Base-by-base conservation (phyloP, 495 filamentous ascomycete genomes). In the Neurospora sp. region DNA sequence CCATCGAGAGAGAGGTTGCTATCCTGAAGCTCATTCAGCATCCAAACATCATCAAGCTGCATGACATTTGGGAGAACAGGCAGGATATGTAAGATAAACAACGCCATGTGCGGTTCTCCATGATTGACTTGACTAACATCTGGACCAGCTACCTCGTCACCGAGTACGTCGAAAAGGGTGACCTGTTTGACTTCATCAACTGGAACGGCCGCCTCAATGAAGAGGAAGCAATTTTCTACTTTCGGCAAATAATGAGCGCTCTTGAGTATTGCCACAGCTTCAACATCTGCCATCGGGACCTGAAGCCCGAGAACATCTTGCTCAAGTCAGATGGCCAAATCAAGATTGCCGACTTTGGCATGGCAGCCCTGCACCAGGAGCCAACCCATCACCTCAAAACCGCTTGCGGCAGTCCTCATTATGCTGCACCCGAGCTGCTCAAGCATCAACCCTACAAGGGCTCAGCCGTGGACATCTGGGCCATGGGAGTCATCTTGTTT, bases 291-390 rank as follows among this genome's bases (percentile, higher is more conserved):
- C 96, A 99, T 78, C 91, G 96, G 37, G 96, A 99, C 74, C 83
- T 99, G 40, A 99, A 99, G 82, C 96, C 94, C 0, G 96, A 99
- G 82, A 99, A 99, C 76, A 97, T 99, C 45, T 84, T 99, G 17
- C 81, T 99, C 38, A 92, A 94, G 72, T 81, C 80, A 7, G 81
- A 89, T 14, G 85, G 86, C 31, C 89, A 92, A 61, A 86, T 98
- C 80, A 98, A 98, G 81, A 88, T 99, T 44, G 94, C 93, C 40
- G 96, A 99, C 80, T 99, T 98, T 80, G 95, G 96, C 20, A 97
- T 99, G 94, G 96, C 96, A 20, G 94, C 94, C 14, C 82, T 98
- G 39, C 95, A 98, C 74, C 95, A 96, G 38, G 83, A 85, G 16
- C 84, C 84, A 10, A 88, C 86, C 35, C 88, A 92, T 74, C 89